Evolutionary conservation across 1,139 yeast species (phyloP), one percentile per base, ranked within the genome.

Genomic region (Pichia sp.): DNA sequence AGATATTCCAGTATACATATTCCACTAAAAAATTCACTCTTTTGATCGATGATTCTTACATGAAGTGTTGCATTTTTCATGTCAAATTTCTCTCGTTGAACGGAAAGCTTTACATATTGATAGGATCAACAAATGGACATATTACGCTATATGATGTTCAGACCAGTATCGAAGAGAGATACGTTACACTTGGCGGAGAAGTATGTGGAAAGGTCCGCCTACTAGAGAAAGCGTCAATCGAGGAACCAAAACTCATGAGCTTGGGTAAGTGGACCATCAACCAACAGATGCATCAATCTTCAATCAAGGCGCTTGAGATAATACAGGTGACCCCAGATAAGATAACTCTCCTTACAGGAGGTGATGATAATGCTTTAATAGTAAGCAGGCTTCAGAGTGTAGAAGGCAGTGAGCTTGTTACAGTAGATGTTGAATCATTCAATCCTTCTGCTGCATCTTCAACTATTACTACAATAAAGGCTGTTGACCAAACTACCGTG

Each of bases 91-190:
- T 85, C 4, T 59, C 64, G 1, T 61, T 73, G 3, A 66, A 64
- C 1, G 67, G 64, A 0, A 57, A 63, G 4, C 53, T 73, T 0
- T 73, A 71, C 55, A 61, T 88, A 2, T 61, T 85, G 41, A 75
- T 81, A 7, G 83, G 90, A 1, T 80, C 97, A 1, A 91, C 98
- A 0, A 97, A 93, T 70, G 99, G 99, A 0, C 79, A 79, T 62
- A 58, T 92, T 31, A 74, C 85, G 0, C 65, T 84, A 1, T 93
- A 89, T 83, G 75, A 80, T 50, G 64, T 85, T 5, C 67, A 78
- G 0, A 46, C 62, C 0, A 59, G 61, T 27, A 49, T 74, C 14
- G 14, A 43, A 1, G 36, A 51, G 14, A 48, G 55, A 41, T 63
- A 66, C 48, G 40, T 5, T 2, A 30, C 57, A 2, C 44, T 27